phyloP scores from a whole-genome alignment of 2,329 filamentous ascomycete genomes.

The Aspergillus sp. region DNA sequence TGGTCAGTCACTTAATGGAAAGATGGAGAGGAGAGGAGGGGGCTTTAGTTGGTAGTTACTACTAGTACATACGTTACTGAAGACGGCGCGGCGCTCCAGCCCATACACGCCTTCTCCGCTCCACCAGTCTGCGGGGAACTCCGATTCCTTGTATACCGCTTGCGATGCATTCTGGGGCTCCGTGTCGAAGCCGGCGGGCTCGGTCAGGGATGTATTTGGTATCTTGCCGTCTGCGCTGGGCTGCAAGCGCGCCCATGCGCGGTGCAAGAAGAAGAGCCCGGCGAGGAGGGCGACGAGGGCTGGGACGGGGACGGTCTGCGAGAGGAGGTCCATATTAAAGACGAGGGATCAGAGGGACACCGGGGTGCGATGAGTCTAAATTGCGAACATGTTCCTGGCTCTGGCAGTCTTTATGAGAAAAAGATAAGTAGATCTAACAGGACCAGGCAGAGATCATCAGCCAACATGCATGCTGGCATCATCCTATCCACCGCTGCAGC shows the following conservation, averaged over 20 bases:
- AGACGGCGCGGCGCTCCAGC: conserved; percentile 42
- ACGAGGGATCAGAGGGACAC: too few relatives aligned
- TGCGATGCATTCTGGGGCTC: neutral
- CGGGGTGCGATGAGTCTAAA: too few relatives aligned
- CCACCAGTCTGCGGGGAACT: conserved; percentile 31
- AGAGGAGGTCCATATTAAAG: too few relatives aligned
- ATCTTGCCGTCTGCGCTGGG: neutral
- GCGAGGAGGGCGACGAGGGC: conserved; percentile 6
- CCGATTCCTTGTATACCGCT: conserved; percentile 31
- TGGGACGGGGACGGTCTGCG: conserved; percentile 1
- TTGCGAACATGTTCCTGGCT: too few relatives aligned
- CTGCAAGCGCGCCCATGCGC: conserved; percentile 1
- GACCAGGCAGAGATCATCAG: too few relatives aligned
- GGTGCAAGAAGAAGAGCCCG: conserved; percentile 6
- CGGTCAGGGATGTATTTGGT: neutral
- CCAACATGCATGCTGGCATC: too few relatives aligned
- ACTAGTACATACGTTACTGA: conserved; percentile 36
- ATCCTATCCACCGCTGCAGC: neutral
- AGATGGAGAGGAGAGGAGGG: too few relatives aligned
- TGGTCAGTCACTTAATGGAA: neutral
- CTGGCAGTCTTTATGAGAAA: too few relatives aligned
- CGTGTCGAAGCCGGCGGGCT: neutral
- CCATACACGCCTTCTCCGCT: conserved; percentile 36
- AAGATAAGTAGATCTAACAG: too few relatives aligned
- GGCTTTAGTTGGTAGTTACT: too few relatives aligned